Conservation (phyloP, 495 filamentous ascomycete genomes). For the Xylona heveae region DNA sequence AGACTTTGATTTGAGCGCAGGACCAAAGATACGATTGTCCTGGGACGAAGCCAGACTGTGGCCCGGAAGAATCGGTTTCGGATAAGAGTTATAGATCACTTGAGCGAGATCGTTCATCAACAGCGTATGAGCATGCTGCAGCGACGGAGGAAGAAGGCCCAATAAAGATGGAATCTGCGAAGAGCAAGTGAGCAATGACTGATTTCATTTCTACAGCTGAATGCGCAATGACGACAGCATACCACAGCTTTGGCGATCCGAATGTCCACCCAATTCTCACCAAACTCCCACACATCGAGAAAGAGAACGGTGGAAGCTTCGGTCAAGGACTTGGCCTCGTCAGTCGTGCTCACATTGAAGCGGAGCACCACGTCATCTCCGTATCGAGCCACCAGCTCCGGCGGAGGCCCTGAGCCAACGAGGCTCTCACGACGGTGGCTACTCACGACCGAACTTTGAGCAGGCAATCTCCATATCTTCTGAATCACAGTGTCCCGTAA, state of each 20-base stretch:
- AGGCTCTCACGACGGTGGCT: constrained; percentile 10
- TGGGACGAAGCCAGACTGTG: constrained; percentile 12
- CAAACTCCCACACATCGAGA: constrained; percentile 80
- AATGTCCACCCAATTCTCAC: constrained; percentile 69
- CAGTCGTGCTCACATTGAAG: constrained; percentile 51
- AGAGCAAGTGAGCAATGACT: constrained; percentile 3
- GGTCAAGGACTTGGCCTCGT: constrained; percentile 52
- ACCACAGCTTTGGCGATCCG: constrained; percentile 59
- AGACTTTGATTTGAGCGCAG: constrained; percentile 16
- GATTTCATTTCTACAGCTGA: not conserved
- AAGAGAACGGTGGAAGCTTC: constrained; percentile 55
- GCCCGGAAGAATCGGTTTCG: constrained; percentile 15
- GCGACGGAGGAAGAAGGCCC: constrained; percentile 53
- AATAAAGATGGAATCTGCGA: constrained; percentile 50
- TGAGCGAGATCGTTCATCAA: constrained; percentile 68
- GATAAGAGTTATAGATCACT: constrained; percentile 58
- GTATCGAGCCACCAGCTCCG: constrained; percentile 41
- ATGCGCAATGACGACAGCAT: constrained; percentile 10
- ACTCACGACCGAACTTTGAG: constrained; percentile 7
- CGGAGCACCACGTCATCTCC: constrained; percentile 67
- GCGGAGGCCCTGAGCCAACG: constrained; percentile 14
- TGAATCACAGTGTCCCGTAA: constrained; percentile 44
- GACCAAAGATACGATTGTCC: constrained; percentile 13
- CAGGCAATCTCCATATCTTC: constrained; percentile 34
- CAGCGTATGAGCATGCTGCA: constrained; percentile 49